These are phyloP conservation scores for Rhizopogon salebrosus DNA, from an alignment of 768 basidiomycete species.

Conservation along the genomic window DNA sequence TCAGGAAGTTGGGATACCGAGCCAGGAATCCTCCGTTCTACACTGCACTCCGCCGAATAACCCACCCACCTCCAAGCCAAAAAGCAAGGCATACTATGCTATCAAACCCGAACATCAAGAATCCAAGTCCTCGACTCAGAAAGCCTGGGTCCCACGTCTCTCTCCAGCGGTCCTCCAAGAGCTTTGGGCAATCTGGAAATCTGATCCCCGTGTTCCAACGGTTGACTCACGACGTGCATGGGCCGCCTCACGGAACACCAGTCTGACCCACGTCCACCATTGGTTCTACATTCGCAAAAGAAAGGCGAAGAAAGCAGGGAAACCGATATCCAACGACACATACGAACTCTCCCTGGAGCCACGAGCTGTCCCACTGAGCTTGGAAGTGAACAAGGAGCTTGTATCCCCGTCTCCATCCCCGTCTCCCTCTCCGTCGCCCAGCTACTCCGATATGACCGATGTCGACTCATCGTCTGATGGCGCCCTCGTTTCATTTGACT, in stretches of 20 bases:
- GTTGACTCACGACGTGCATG: conserved; percentile 21
- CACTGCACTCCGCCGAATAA: background rate
- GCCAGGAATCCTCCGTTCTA: background rate
- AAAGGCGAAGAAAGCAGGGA: conserved; percentile 18
- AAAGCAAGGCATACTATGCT: background rate
- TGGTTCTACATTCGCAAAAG: conserved; percentile 24
- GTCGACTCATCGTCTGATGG: conserved; percentile 18
- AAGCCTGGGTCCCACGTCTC: background rate
- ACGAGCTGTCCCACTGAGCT: background rate
- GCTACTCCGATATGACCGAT: conserved; percentile 1
- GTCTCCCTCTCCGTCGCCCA: background rate
- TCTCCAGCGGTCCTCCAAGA: conserved; percentile 10
- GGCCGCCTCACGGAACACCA: conserved; percentile 18
- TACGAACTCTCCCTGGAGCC: conserved; percentile 18
- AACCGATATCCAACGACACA: conserved; percentile 11
- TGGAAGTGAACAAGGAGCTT: conserved; percentile 8
- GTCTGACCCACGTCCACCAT: conserved; percentile 13
- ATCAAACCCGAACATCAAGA: background rate
- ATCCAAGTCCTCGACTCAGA: background rate
- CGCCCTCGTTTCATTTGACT: conserved; percentile 11
- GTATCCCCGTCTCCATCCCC: background rate
- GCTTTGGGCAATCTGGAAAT: conserved; percentile 26
- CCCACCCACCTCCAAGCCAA: background rate
- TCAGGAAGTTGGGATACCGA: background rate
- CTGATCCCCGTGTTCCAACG: conserved; percentile 24